Evolutionary conservation across 2,329 filamentous ascomycete genomes (phyloP), one percentile per base, ranked within the genome.

Genomic region (Calycina herbarum): DNA sequence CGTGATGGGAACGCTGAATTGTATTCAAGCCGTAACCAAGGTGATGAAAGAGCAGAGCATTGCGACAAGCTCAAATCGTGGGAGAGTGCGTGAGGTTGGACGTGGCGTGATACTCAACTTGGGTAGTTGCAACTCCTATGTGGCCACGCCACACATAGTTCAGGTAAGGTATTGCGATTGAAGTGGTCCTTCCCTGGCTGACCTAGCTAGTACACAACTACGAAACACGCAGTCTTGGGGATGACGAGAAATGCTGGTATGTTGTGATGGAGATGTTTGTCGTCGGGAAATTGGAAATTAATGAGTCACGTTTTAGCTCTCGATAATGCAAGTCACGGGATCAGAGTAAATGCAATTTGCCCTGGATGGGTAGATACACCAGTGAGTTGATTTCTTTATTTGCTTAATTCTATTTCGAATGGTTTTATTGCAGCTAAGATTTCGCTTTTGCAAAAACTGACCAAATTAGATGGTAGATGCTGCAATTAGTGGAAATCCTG

Each of bases 351-450:
- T 51, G 20, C 38, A n/a, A 42, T 69, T 15, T 67, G 65, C 56
- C 63, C 67, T 10, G 63, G 60, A 6, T 69, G 67, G 66, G 63
- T 67, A 10, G 64, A 69, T n/a, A 68, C 67, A 13, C 65, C 65
- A 3, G 66, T 67, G 66, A 27, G 31, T 61, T 24, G 48, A 48
- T 27, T 48, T 29, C 2, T 67, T 51, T 33, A 0, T 4, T 33
- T 33, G 7, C 5, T 6, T 33, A 33, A 6, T 8, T 33, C 7
- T 7, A 6, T 6, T 8, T 33, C 7, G 31, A 33, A 8, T 33
- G 31, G 5, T 33, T 33, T 33, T 33, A 33, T 33, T 8, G 5
- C 31, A 7, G 27, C 27, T 5, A 4, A 3, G 2, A 4, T 4
- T 35, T 35, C 33, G 7, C 33, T 35, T 35, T 35, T 35, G 10